phyloP scores from a whole-genome alignment of 495 filamentous ascomycete genomes.

The Daldinia bambusicola region DNA sequence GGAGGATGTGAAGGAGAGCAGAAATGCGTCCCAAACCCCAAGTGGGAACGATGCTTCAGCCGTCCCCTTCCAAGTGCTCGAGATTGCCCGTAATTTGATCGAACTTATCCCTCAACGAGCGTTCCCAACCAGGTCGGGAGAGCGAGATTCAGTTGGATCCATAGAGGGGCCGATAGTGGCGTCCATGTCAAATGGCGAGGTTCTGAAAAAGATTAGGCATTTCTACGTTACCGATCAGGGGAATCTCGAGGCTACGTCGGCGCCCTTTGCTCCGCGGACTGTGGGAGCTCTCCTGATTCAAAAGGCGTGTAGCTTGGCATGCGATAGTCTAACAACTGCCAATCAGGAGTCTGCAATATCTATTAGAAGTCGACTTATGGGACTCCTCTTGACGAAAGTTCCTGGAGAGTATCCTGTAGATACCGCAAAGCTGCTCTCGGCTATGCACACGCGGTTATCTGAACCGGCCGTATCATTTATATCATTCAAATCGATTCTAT shows the following conservation, averaged over 20 bases:
- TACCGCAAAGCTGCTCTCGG: conserved; percentile 63
- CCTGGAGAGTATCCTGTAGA: conserved; percentile 63
- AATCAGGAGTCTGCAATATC: conserved; percentile 53
- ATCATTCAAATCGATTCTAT: conserved; percentile 69
- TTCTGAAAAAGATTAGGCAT: conserved; percentile 67
- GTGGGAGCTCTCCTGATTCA: conserved; percentile 70
- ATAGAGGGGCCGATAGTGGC: conserved; percentile 44
- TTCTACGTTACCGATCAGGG: conserved; percentile 73
- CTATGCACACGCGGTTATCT: conserved; percentile 61
- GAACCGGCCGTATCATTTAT: conserved; percentile 53
- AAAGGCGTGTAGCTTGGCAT: conserved; percentile 66
- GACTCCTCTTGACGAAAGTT: conserved; percentile 68
- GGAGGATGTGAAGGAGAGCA: conserved; percentile 54
- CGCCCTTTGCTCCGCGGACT: conserved; percentile 67
- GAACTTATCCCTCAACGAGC: conserved; percentile 76
- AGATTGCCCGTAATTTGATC: conserved; percentile 64
- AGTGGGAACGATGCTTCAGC: conserved; percentile 10
- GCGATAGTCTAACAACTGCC: conserved; percentile 53
- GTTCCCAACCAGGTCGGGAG: conserved; percentile 60
- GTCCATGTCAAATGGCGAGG: conserved; percentile 57
- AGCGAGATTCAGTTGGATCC: conserved; percentile 44
- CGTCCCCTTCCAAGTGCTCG: conserved; percentile 57
- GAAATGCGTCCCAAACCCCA: conserved; percentile 23
- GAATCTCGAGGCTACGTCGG: conserved; percentile 59
- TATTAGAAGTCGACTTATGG: conserved; percentile 62